phyloP scores from a whole-genome alignment of 441 rosid species.

The Corymbia calophylla region DNA sequence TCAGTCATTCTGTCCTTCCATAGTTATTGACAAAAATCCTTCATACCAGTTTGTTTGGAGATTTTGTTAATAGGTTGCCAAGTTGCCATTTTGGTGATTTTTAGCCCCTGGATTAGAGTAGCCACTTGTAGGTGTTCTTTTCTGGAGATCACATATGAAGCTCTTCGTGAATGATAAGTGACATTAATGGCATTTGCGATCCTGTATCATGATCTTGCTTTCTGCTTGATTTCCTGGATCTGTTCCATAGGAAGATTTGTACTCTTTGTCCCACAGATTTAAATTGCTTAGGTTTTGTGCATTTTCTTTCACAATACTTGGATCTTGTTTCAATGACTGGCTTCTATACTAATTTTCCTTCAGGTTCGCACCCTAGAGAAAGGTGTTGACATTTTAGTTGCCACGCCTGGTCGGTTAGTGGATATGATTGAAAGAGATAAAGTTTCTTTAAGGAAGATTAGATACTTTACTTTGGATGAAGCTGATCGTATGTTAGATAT shows the following conservation, averaged over 20 bases:
- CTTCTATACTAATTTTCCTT: neutral
- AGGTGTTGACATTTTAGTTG: conserved; percentile 32
- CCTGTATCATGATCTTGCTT: neutral
- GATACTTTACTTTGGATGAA: conserved; percentile 28
- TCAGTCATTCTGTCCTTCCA: neutral
- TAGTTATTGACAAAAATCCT: neutral
- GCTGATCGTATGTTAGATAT: conserved; percentile 35
- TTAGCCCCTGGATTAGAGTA: neutral
- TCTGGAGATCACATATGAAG: neutral
- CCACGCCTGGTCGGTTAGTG: conserved; percentile 31
- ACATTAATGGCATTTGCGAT: neutral
- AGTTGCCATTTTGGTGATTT: neutral
- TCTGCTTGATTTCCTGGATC: neutral
- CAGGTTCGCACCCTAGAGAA: conserved; percentile 19
- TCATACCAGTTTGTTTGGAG: neutral
- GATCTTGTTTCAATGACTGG: neutral
- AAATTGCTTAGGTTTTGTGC: neutral
- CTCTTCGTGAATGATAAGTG: neutral
- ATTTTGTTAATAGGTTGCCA: neutral
- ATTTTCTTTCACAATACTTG: neutral
- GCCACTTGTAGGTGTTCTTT: neutral
- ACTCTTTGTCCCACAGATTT: neutral
- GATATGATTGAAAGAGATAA: conserved; percentile 26
- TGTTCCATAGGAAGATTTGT: neutral
- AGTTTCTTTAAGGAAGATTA: conserved; percentile 21